Conservation (phyloP, 129 eudicot genomes). For the Flaveria brownii region DNA sequence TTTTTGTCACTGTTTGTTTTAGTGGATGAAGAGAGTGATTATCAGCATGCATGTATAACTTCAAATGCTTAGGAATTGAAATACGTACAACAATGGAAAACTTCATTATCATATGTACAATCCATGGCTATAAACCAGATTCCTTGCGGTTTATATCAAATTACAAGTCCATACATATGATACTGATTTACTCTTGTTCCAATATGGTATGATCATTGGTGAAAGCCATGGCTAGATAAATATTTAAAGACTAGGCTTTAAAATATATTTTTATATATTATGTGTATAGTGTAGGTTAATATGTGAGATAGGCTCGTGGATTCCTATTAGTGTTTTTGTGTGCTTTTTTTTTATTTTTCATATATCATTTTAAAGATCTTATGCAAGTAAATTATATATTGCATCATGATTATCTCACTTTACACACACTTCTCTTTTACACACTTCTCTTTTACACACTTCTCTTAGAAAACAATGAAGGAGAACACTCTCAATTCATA, state of each 20-base stretch:
- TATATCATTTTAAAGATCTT: no score
- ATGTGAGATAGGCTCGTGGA: no score
- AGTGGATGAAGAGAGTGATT: not conserved
- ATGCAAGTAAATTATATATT: no score
- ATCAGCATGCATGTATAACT: not conserved
- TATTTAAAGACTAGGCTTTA: not conserved
- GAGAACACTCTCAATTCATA: no score
- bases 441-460: no score
- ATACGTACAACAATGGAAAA: not conserved
- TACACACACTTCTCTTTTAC: no score
- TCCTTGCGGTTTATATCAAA: not conserved
- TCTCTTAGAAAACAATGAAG: no score
- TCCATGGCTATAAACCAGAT: not conserved
- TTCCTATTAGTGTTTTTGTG: no score
- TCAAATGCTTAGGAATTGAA: not conserved
- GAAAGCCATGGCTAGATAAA: not conserved
- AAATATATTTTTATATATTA: no score
- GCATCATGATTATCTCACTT: no score
- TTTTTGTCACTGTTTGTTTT: not conserved
- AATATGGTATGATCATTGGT: not conserved
- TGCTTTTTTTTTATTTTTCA: no score
- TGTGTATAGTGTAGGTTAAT: no score
- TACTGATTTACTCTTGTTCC: not conserved
- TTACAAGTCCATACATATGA: not conserved
- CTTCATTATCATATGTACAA: not conserved